Base-by-base conservation (phyloP, 169 alveolate species). In the Plasmodium chabaudi region DNA sequence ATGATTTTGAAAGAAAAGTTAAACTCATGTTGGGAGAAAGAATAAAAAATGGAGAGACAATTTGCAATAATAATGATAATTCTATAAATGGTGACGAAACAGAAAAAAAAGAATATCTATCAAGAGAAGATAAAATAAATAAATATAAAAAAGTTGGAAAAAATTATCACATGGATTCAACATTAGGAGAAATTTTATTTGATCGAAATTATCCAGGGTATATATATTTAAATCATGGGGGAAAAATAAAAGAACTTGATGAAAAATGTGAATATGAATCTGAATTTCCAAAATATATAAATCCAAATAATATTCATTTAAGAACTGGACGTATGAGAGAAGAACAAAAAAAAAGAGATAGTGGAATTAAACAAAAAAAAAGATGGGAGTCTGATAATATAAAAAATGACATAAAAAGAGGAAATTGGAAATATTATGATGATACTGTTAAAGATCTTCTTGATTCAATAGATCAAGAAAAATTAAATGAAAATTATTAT, bases 341-440 rank as follows among this genome's bases (percentile, higher is more conserved):
- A 72, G 61, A 89, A 55, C 96, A 93, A 46, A 74, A 93, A 44
- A 87, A 64, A 63, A 15, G 60, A 17, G 96, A 93, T 49, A 92
- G 94, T 25, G 96, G 96, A 57, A 64, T 39, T 57, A 84, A 51
- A 60, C 96, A 94, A 64, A 88, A 93, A 59, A 84, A 42, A 68
- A 93, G 96, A 21, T 94, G 96, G 96, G 49, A 91, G 57, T 72
- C 65, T 79, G 94, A 92, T 42, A 88, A 84, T 7, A 59, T 59
- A 15, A 88, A 91, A 46, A 93, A 94, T 56, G 97, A 95, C 68
- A 95, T 95, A 44, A 88, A 92, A 23, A 87, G 97, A 21, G 97
- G 97, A 56, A 75, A 93, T 91, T 69, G 95, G 92, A 89, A 67
- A 63, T 65, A 65, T 60, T 94, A 93, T 46, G 91, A 93, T 71